Percentiles rank a stretch among this genome's conserved stretches.
Evolutionary conservation across 2,329 filamentous ascomycete genomes (phyloP).

Genomic region (Periglandula ipomoeae): DNA sequence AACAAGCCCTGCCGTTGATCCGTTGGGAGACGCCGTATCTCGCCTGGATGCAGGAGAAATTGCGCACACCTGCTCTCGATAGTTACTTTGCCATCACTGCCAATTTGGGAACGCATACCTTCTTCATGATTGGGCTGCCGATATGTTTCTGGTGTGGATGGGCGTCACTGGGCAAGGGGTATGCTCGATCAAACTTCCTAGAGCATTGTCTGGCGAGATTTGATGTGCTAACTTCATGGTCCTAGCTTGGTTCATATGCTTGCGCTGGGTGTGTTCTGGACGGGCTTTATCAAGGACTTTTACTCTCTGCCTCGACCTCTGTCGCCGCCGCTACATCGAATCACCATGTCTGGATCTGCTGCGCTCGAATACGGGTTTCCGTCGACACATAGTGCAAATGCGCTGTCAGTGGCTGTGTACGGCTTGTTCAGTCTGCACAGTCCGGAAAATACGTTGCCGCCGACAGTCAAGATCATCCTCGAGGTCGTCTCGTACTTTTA

Average conservation of each 20-base stretch:
- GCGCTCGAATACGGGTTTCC: conserved; percentile 96
- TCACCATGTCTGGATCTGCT: conserved; percentile 94
- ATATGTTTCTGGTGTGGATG: conserved; percentile 97
- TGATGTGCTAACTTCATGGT: background rate
- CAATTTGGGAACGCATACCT: conserved; percentile 94
- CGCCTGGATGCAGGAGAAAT: conserved; percentile 69
- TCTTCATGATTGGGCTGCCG: conserved; percentile 93
- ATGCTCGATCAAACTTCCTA: conserved; percentile 28
- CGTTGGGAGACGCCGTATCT: conserved; percentile 94
- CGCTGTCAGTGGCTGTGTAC: conserved; percentile 87
- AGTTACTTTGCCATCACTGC: conserved; percentile 96
- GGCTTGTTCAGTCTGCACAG: conserved; percentile 61
- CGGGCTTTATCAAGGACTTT: conserved; percentile 90
- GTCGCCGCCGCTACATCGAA: conserved; percentile 83
- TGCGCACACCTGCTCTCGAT: conserved; percentile 79
- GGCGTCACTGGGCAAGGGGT: conserved; percentile 78
- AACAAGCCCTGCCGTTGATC: conserved; percentile 74
- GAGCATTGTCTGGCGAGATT: too few relatives aligned
- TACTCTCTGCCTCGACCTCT: conserved; percentile 85
- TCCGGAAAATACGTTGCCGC: conserved; percentile 51
- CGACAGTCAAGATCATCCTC: conserved; percentile 50
- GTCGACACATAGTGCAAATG: conserved; percentile 94
- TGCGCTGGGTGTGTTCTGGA: conserved; percentile 73
- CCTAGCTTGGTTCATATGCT: conserved; percentile 62
- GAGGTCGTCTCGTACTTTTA: conserved; percentile 74